phyloP scores from a whole-genome alignment of 1,139 yeast genomes.

The Meyerozyma elateridarum region DNA sequence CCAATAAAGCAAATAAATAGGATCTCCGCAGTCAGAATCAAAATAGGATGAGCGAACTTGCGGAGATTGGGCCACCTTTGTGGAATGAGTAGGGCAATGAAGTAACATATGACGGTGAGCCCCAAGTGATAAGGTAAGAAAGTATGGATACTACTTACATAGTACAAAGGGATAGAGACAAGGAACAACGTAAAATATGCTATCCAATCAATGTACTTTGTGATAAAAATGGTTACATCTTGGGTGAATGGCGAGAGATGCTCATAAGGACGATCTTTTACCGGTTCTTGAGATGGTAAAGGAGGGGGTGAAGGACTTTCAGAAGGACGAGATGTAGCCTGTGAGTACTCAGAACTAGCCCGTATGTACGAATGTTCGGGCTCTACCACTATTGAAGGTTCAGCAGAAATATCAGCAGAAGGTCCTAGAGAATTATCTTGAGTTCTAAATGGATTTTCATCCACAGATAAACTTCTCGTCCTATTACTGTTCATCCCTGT shows the following conservation, averaged over 20 bases:
- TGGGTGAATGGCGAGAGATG: conserved; percentile 15
- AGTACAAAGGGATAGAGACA: conserved; percentile 54
- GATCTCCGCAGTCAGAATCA: conserved; percentile 59
- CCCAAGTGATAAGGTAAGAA: conserved; percentile 62
- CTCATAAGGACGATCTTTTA: not conserved
- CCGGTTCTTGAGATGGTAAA: conserved; percentile 1
- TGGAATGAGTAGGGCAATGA: conserved; percentile 47
- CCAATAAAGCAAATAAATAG: conserved; percentile 60
- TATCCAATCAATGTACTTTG: conserved; percentile 52
- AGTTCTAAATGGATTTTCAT: conserved; percentile 5
- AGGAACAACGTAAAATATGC: conserved; percentile 43
- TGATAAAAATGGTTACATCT: conserved; percentile 34
- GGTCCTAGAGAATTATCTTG: not conserved
- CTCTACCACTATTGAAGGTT: conserved; percentile 9
- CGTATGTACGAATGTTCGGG: conserved; percentile 12
- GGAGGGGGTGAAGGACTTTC: conserved; percentile 4
- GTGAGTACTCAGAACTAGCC: not conserved
- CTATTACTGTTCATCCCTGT: conserved; percentile 9
- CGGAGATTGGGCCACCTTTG: conserved; percentile 41
- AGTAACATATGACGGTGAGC: conserved; percentile 53
- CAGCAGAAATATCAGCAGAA: conserved; percentile 1
- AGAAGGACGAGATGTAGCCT: not conserved
- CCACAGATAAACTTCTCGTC: conserved; percentile 6
- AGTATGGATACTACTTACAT: conserved; percentile 40
- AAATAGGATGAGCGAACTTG: conserved; percentile 64